Conservation (phyloP, 1,139 yeast species). For the Waltiozyma sp. region DNA sequence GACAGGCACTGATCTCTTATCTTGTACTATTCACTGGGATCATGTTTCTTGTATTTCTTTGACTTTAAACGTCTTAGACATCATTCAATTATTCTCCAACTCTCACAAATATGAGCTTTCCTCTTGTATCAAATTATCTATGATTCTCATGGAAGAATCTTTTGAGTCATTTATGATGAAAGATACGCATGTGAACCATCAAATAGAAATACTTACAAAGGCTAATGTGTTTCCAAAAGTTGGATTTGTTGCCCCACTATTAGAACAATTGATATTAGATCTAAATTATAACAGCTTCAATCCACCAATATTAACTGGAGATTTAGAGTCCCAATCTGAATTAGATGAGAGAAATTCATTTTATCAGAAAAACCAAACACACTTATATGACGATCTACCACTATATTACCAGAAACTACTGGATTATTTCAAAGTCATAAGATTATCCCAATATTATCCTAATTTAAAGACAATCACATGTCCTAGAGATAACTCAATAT, state of each 20-base stretch:
- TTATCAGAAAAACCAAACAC: background rate
- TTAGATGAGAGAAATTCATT: background rate
- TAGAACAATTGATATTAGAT: too few species aligned
- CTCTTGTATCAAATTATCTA: background rate
- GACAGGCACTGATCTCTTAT: too few species aligned
- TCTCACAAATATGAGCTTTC: background rate
- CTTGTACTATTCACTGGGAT: too few species aligned
- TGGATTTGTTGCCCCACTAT: too few species aligned
- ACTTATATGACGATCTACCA: background rate
- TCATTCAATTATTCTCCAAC: background rate
- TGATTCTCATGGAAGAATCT: background rate
- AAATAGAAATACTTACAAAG: too few species aligned
- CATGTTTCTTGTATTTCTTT: background rate
- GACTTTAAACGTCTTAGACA: background rate
- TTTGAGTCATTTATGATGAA: background rate
- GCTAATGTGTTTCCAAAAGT: too few species aligned
- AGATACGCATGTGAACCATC: background rate
- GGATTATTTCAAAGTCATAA: background rate
- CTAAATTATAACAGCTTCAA: too few species aligned
- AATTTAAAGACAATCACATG: background rate
- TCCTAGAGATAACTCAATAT: background rate
- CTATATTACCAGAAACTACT: background rate
- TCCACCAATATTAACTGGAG: too few species aligned
- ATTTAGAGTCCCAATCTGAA: too few species aligned
- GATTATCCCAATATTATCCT: background rate